Evolutionary conservation across 2,329 filamentous ascomycete genomes (phyloP), one percentile per base, ranked within the genome.

Genomic region (Cladosporium velox): DNA sequence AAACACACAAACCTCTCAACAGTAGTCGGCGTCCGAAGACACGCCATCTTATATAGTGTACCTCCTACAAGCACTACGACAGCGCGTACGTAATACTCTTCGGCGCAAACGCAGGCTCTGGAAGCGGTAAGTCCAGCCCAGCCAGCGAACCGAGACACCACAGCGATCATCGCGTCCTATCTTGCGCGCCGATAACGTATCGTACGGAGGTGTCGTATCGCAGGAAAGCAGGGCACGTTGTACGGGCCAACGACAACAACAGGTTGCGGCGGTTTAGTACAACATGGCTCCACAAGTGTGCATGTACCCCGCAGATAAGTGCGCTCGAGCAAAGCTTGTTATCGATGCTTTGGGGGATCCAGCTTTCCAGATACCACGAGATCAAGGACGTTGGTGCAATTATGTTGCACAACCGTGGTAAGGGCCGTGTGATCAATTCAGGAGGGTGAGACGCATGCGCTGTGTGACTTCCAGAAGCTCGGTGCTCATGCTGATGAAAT

Each of bases 261-360:
- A 35, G 12, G 34, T 35, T 14, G 2, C 34, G 3, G 34, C 34
- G 34, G 34, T 35, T 35, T 35, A 35, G 34, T 58, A 58, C 55
- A 14, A 58, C 55, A 58, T 58, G 34, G 55, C 32, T 58, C 55
- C 55, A 58, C 52, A 21, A 0, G 26, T 15, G 3, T 52, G 49
- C 34, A 41, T 58, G n/a, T 58, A 15, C 55, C 55, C 55, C 55
- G 55, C 55, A 35, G 55, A 58, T 58, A 58, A 34, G 30, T 24
- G 28, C 24, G 52, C 6, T 55, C 52, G 28, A 34, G 52, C 30
- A 30, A 55, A 55, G 52, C 52, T 55, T 55, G 52, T 47, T 21
- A 12, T 12, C 41, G 41, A 47, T 8, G 41, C 41, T 47, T 47
- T 24, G 7, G 41, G 41, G n/a, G n/a, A 47, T 24, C 24, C 24